phyloP scores from a whole-genome alignment of 2,329 filamentous ascomycete species.

The Arthrinium puccinioides region DNA sequence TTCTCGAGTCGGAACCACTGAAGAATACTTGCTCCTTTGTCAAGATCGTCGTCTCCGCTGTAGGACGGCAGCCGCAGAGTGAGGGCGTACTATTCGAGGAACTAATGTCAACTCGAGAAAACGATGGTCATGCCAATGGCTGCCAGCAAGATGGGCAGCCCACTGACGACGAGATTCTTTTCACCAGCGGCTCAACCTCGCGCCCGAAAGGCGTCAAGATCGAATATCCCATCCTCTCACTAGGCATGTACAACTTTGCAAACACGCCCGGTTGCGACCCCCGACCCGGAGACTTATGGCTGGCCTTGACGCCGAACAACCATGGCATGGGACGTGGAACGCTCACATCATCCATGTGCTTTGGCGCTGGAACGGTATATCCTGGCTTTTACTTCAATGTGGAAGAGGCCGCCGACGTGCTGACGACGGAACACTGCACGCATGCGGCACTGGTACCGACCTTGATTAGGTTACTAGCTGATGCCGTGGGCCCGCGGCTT shows the following conservation, averaged over 20 bases:
- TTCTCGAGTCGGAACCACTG: background rate
- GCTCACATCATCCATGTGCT: background rate
- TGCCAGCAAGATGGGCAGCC: background rate
- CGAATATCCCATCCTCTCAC: background rate
- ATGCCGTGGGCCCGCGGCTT: background rate
- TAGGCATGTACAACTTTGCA: background rate
- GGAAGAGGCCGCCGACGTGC: background rate
- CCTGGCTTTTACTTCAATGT: background rate
- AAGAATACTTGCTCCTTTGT: background rate
- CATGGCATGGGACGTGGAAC: background rate
- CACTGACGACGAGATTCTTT: background rate
- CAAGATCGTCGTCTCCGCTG: background rate
- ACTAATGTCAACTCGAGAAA: background rate
- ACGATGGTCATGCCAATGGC: background rate
- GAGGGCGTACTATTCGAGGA: background rate
- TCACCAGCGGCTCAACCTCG: background rate
- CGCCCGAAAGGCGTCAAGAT: background rate
- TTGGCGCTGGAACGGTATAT: background rate
- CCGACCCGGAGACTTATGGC: background rate
- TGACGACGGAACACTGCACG: background rate
- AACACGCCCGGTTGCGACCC: background rate
- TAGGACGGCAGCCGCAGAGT: background rate
- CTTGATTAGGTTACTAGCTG: background rate
- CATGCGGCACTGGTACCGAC: background rate
- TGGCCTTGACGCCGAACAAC: background rate